Evolutionary conservation across 257 asterid genomes (phyloP).

Genomic region (Lantana camara): DNA sequence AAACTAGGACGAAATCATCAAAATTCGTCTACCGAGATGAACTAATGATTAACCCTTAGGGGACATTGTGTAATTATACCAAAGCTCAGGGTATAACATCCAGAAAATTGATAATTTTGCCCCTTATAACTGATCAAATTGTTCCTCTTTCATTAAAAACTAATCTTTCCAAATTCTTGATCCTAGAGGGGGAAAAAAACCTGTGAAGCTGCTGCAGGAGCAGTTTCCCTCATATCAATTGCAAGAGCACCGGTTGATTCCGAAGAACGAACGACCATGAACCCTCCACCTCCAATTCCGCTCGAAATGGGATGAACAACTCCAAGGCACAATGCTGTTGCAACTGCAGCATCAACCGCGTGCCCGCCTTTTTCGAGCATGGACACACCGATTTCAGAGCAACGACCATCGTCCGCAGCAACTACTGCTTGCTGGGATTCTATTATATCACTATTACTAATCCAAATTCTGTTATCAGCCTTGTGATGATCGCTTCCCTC

Average conservation of each 20-base stretch:
- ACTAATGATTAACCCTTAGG: too few species aligned
- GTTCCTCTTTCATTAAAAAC: too few species aligned
- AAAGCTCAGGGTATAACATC: too few species aligned
- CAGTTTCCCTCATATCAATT: slow-evolving; percentile 77
- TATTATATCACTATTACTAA: slow-evolving; percentile 38
- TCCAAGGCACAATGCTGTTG: slow-evolving; percentile 69
- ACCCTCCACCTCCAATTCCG: slow-evolving; percentile 78
- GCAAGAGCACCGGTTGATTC: slow-evolving; percentile 45
- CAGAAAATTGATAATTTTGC: too few species aligned
- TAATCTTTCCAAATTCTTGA: too few species aligned
- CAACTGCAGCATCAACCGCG: slow-evolving; percentile 78
- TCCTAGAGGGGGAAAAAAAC: too few species aligned
- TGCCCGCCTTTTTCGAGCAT: slow-evolving; percentile 63
- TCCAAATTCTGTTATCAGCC: not conserved
- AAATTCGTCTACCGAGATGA: too few species aligned
- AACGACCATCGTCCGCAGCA: slow-evolving; percentile 85
- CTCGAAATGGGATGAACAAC: slow-evolving; percentile 65
- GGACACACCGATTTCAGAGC: slow-evolving; percentile 74
- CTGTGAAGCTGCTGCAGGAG: slow-evolving; percentile 75
- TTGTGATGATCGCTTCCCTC: slow-evolving; percentile 21
- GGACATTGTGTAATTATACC: too few species aligned
- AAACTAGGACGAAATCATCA: too few species aligned
- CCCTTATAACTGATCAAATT: too few species aligned
- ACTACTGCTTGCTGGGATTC: slow-evolving; percentile 67
- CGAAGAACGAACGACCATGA: slow-evolving; percentile 68